Percentiles rank a stretch among this genome's conserved stretches.
phyloP scores from a whole-genome alignment of 2,329 filamentous ascomycete species.

The Chaetoscypha palmicola region DNA sequence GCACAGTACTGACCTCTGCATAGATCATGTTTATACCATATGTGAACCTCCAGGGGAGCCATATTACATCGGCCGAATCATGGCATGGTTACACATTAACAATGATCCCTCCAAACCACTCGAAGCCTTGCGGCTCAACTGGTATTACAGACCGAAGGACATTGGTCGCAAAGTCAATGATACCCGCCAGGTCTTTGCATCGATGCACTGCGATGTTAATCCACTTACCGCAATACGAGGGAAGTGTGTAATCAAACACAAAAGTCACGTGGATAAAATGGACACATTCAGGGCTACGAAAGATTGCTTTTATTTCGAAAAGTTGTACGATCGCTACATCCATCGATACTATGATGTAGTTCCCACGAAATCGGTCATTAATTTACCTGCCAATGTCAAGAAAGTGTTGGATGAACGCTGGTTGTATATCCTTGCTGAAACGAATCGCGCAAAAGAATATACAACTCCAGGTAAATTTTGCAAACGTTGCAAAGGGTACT shows the following conservation, averaged over 20 bases:
- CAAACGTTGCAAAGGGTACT: conserved; percentile 86
- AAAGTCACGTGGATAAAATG: conserved; percentile 74
- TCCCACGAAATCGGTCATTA: conserved; percentile 85
- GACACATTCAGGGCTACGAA: conserved; percentile 77
- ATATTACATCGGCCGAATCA: conserved; percentile 94
- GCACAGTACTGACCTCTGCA: neutral
- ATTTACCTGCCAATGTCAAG: conserved; percentile 91
- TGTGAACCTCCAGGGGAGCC: conserved; percentile 97
- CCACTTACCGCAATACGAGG: conserved; percentile 87
- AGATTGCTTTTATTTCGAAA: conserved; percentile 94
- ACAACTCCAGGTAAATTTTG: conserved; percentile 94
- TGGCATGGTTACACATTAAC: conserved; percentile 88
- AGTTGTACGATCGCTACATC: conserved; percentile 96
- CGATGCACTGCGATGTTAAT: conserved; percentile 97
- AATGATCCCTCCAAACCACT: conserved; percentile 68
- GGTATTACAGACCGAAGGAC: conserved; percentile 96
- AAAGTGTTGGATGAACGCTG: conserved; percentile 92
- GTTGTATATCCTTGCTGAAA: conserved; percentile 93
- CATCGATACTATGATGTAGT: conserved; percentile 97
- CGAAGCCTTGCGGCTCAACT: conserved; percentile 88
- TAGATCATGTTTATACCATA: conserved; percentile 88
- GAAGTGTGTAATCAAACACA: conserved; percentile 85
- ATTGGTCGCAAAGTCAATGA: conserved; percentile 89
- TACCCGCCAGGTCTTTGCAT: conserved; percentile 85
- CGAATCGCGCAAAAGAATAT: conserved; percentile 87